Percentiles rank a stretch among this genome's conserved stretches.
Evolutionary conservation across 306 rosid species (phyloP).

Genomic region (Betula pendula): DNA sequence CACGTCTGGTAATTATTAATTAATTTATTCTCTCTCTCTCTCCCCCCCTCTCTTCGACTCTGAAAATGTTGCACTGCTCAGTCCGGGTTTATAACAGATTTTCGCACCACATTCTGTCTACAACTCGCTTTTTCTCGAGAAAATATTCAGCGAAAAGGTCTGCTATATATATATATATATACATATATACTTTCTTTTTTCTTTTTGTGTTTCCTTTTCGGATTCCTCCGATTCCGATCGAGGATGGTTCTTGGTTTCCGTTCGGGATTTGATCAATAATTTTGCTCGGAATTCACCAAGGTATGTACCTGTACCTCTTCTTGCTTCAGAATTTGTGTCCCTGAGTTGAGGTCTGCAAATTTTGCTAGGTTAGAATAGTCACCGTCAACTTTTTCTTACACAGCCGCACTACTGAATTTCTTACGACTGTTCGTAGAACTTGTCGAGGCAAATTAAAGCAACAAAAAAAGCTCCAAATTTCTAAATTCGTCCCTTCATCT

Average conservation of each 20-base stretch:
- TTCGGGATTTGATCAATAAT: background rate
- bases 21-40: background rate
- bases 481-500: background rate
- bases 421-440: slow-evolving; percentile 12
- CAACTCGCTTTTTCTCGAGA: slow-evolving; percentile 9
- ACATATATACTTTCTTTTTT: background rate
- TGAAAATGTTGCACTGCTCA: slow-evolving; percentile 5
- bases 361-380: slow-evolving; percentile 10
- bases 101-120: slow-evolving; percentile 27
- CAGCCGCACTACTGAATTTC: slow-evolving; percentile 33
- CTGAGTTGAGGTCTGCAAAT: slow-evolving; percentile 6
- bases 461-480: background rate
- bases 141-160: slow-evolving; percentile 2
- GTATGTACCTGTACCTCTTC: background rate
- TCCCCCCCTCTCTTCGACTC: background rate
- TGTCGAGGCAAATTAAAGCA: background rate
- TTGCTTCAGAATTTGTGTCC: background rate
- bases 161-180: background rate
- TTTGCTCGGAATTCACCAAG: no score
- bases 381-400: slow-evolving; percentile 23
- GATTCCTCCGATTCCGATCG: background rate
- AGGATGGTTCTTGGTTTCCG: background rate
- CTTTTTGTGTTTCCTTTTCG: background rate
- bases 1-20: slow-evolving; percentile 18
- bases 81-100: slow-evolving; percentile 24